Evolutionary conservation across 768 basidiomycete species (phyloP).

Genomic region (Boletus rubroflammeus): DNA sequence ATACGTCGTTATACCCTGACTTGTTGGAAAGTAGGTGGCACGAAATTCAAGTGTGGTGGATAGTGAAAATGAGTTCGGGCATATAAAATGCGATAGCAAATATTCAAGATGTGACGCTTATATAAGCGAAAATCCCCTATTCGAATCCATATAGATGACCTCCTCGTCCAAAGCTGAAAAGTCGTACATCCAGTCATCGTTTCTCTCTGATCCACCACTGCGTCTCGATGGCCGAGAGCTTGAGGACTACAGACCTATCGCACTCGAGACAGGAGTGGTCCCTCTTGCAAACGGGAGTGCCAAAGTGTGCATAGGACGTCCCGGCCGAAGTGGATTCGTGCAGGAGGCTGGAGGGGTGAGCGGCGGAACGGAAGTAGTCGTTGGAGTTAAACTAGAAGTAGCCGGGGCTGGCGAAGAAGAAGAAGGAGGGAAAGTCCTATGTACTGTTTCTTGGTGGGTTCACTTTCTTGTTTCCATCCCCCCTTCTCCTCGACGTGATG

Average conservation of each 20-base stretch:
- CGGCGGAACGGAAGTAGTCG: constrained; percentile 74
- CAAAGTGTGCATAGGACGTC: constrained; percentile 63
- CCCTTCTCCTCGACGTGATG: constrained; percentile 18
- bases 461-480: too few relatives aligned
- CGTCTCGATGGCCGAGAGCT: constrained; percentile 74
- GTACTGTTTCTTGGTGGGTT: constrained; percentile 76
- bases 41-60: not conserved
- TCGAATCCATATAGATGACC: too few relatives aligned
- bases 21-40: not conserved
- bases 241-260: constrained; percentile 62
- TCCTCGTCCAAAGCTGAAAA: constrained; percentile 72
- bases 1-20: not conserved
- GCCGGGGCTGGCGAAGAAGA: constrained; percentile 48
- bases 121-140: too few relatives aligned
- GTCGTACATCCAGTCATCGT: constrained; percentile 67
- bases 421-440: constrained; percentile 60
- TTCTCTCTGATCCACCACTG: constrained; percentile 55
- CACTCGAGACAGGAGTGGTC: constrained; percentile 73
- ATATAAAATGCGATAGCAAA: too few relatives aligned
- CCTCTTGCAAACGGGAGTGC: constrained; percentile 87
- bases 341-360: constrained; percentile 74
- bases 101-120: too few relatives aligned
- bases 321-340: constrained; percentile 66
- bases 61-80: too few relatives aligned
- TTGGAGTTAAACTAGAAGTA: constrained; percentile 78